phyloP scores from a whole-genome alignment of 345 rosid species.

The Schrenkiella parvula region DNA sequence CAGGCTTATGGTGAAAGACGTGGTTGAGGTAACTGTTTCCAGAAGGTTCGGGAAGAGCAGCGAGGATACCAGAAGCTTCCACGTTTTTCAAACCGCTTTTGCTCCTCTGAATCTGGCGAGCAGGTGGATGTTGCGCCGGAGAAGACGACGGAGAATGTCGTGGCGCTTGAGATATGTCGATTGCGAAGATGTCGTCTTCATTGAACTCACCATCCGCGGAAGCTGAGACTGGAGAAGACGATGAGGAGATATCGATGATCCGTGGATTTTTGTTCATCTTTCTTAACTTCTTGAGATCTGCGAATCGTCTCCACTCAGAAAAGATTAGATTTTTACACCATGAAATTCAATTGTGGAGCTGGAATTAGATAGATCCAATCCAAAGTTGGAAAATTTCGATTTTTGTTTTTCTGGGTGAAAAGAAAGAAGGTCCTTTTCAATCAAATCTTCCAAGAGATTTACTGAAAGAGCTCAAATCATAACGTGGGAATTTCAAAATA shows the following conservation, averaged over 20 bases:
- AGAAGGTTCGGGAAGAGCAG: slow-evolving; percentile 57
- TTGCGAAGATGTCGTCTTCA: slow-evolving; percentile 66
- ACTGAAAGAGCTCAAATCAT: not conserved
- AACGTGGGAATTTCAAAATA: not conserved
- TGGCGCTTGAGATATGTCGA: slow-evolving; percentile 42
- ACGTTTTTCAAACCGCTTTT: slow-evolving; percentile 37
- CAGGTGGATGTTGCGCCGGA: slow-evolving; percentile 18
- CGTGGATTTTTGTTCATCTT: slow-evolving; percentile 16
- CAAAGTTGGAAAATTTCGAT: not conserved
- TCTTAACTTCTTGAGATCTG: slow-evolving; percentile 22
- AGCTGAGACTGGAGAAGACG: slow-evolving; percentile 19
- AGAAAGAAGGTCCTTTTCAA: slow-evolving; percentile 11
- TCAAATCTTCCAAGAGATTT: slow-evolving; percentile 11
- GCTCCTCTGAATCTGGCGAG: slow-evolving; percentile 28
- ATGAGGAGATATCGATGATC: slow-evolving; percentile 27
- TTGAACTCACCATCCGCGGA: slow-evolving; percentile 50
- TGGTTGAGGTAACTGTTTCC: slow-evolving; percentile 32
- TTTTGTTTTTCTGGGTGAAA: not conserved
- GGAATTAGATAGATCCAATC: not conserved
- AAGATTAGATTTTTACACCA: not conserved
- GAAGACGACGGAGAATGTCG: slow-evolving; percentile 17
- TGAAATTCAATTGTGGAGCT: not conserved
- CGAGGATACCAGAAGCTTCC: slow-evolving; percentile 72
- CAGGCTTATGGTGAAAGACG: slow-evolving; percentile 55
- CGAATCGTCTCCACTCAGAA: not conserved